Base-by-base conservation (phyloP, 768 basidiomycete genomes). In the Termitomyces sp. region DNA sequence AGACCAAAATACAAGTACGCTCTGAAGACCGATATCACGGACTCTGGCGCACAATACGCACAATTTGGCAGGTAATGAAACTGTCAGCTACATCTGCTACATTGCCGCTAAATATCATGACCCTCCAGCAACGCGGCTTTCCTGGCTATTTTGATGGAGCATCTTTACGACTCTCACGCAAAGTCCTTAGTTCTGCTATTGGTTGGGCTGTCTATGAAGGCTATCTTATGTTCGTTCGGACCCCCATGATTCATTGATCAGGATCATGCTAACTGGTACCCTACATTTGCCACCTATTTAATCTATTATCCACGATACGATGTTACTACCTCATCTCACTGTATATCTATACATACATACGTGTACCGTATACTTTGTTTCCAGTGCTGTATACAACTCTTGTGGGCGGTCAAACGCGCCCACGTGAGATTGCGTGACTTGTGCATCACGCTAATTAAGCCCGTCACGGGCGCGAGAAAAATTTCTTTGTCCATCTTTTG, bases 1-100 rank as follows among this genome's bases (percentile, higher is more conserved):
- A 93, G 92, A 98, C 95, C 0, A 90, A 93, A 67, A 87, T 98
- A 69, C 95, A 98, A 76, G 90, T 98, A 3, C 86, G 91, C n/a
- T 81, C 80, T 1, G 89, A 88, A 64, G 81, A 83, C 27, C 78
- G 81, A 63, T 95, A 96, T 66, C 86, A 85, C 2, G 86, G 90
- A 9, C 75, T 98, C 20, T 57, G 76, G 33, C 81, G 81, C 20
- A 93, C 93, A 2, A 72, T 85, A 2, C 61, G 59, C 7, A 84
- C 88, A 2, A 85, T 95, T 52, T 88, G 86, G 81, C 75, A 77
- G 70, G 94, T 91, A 60, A 59, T 84, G 69, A 12, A 33, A 36
- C 33, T 24, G 37, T 34, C 13, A 42, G 54, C 44, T 48, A 39
- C 20, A 20, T 36, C 39, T 30, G 20, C 41, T 24, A 24, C 51